Conservation (phyloP, 164 flowering plant species). For the Cinnamomum micranthum region DNA sequence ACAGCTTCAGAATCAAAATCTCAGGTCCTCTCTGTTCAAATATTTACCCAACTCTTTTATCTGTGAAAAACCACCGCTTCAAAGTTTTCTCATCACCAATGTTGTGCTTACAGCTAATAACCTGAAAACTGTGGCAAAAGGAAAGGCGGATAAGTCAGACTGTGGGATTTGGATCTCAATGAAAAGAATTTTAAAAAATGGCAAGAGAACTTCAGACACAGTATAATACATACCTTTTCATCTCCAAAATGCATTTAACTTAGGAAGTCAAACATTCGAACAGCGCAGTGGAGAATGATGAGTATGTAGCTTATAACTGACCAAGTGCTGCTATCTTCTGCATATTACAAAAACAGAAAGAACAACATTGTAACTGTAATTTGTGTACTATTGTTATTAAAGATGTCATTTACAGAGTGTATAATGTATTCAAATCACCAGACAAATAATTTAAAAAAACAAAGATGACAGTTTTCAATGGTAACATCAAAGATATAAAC, state of each 20-base stretch:
- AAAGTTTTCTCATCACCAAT: conserved; percentile 48
- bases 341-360: neutral
- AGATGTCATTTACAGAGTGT: no score
- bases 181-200: neutral
- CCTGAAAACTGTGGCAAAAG: neutral
- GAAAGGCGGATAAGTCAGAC: neutral
- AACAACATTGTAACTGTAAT: neutral
- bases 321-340: neutral
- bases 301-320: neutral
- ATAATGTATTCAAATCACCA: no score
- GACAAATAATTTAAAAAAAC: no score
- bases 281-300: neutral
- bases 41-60: conserved; percentile 40
- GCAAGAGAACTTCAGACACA: neutral
- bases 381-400: no score
- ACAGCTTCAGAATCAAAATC: neutral
- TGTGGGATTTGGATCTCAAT: neutral
- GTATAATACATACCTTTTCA: neutral
- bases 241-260: neutral
- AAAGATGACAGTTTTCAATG: no score
- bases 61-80: conserved; percentile 67
- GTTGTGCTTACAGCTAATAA: conserved; percentile 24
- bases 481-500: no score
- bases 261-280: neutral
- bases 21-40: neutral